Percentiles rank a stretch among this genome's conserved stretches.
These are phyloP conservation scores for Collybia sp. DNA, from an alignment of 768 basidiomycete species.

Conservation along the genomic window DNA sequence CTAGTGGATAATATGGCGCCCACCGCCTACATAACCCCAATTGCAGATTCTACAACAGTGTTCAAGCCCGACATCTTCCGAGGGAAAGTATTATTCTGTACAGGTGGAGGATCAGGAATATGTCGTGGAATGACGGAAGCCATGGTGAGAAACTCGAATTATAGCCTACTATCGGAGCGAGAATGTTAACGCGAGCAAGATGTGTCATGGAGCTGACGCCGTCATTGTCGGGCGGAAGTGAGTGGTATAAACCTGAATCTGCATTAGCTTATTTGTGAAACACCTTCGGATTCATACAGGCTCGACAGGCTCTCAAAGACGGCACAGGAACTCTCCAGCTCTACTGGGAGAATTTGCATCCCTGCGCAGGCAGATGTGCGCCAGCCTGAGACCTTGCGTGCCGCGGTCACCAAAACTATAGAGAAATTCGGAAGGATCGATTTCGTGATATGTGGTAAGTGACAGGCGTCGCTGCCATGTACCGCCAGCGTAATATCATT, in stretches of 20 bases:
- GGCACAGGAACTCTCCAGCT: slow-evolving; percentile 64
- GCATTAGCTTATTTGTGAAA: neutral
- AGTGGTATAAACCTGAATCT: slow-evolving; percentile 17
- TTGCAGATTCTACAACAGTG: slow-evolving; percentile 49
- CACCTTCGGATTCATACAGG: slow-evolving; percentile 29
- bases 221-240: slow-evolving; percentile 86
- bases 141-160: slow-evolving; percentile 45
- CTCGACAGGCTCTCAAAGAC: slow-evolving; percentile 65
- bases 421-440: slow-evolving; percentile 83
- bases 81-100: slow-evolving; percentile 88
- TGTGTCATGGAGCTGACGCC: slow-evolving; percentile 79
- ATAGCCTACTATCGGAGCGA: neutral
- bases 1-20: slow-evolving; percentile 30
- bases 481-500: neutral
- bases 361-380: slow-evolving; percentile 81
- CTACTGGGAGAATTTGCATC: slow-evolving; percentile 70
- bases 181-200: slow-evolving; percentile 32
- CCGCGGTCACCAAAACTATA: slow-evolving; percentile 72
- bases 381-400: slow-evolving; percentile 62
- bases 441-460: slow-evolving; percentile 88
- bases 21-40: slow-evolving; percentile 35
- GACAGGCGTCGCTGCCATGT: neutral
- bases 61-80: slow-evolving; percentile 84
- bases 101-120: slow-evolving; percentile 91
- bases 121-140: slow-evolving; percentile 85